Base-by-base conservation (phyloP, 1,284 basidiomycete species). In the Fereydounia khargensis region DNA sequence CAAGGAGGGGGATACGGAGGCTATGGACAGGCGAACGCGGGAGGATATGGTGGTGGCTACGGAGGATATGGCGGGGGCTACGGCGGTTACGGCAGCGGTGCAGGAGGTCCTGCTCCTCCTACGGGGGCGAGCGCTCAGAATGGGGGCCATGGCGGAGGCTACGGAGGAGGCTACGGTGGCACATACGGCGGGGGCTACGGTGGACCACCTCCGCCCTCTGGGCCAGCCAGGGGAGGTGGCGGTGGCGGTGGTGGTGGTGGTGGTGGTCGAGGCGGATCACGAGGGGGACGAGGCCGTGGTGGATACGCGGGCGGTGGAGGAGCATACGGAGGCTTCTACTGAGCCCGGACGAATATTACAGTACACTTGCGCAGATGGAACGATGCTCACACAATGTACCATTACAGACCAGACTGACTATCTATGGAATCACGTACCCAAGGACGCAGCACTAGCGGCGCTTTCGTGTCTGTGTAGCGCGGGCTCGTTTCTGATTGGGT, bases 61-160 rank as follows among this genome's bases (percentile, higher is more conserved):
- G 65, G 53, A 14, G 54, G 58, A 3, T 57, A 57, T 23, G 55
- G 53, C 18, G 47, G 43, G 9, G 42, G 35, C 3, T 57, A 63
- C 28, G 56, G 57, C 2, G 61, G 47, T 2, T 47, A 52, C 35
- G 54, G 47, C 30, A 46, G 39, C 13, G 17, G 34, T 35, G 30
- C 25, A 22, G 36, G 31, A 3, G 42, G 25, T 8, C 42, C 49
- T 6, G 35, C 42, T 25, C 28, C 35, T n/a, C 25, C 27, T 6
- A 33, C 18, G 14, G 19, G n/a, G n/a, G n/a, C n/a, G n/a, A n/a
- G n/a, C n/a, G n/a, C n/a, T n/a, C n/a, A n/a, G n/a, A n/a, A 39
- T 6, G 56, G 39, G 16, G 42, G 35, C 20, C 23, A 40, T 21
- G 42, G 40, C n/a, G 43, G 35, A 5, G 41, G 42, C 14, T 49